Percentiles rank a stretch among this genome's conserved stretches.
These are phyloP conservation scores for Xylariaceae sp. DNA, from an alignment of 2,329 filamentous ascomycete species.

Conservation along the genomic window DNA sequence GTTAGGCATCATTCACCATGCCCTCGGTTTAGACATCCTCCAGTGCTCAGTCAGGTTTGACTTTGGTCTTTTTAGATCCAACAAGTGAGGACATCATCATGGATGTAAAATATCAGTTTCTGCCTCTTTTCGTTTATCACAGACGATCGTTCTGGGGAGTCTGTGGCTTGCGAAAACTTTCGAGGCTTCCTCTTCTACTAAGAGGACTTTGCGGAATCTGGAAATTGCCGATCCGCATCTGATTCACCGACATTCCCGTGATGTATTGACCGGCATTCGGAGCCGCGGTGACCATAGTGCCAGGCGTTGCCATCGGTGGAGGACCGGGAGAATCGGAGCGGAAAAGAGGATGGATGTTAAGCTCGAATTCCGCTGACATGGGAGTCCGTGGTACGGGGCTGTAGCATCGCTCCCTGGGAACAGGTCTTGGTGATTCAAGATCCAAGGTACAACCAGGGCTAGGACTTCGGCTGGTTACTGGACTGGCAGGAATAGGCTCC, in stretches of 20 bases:
- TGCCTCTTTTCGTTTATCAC: constrained; percentile 26
- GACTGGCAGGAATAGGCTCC: constrained; percentile 66
- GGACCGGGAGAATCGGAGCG: constrained; percentile 65
- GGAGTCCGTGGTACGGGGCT: constrained; percentile 40
- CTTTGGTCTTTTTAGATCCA: constrained; percentile 35
- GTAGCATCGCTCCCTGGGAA: constrained; percentile 47
- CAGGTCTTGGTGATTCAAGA: constrained; percentile 44
- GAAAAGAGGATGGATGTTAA: constrained; percentile 74
- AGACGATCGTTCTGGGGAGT: constrained; percentile 24
- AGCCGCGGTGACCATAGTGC: constrained; percentile 65
- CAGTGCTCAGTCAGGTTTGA: constrained; percentile 46
- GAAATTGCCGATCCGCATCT: constrained; percentile 53
- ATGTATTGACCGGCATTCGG: constrained; percentile 64
- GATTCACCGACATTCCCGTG: constrained; percentile 46
- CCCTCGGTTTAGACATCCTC: constrained; percentile 27
- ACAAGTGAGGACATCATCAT: constrained; percentile 53
- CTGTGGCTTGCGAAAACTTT: constrained; percentile 38
- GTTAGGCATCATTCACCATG: constrained; percentile 8
- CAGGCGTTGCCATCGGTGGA: constrained; percentile 59
- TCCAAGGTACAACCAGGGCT: constrained; percentile 59
- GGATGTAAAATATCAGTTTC: constrained; percentile 55
- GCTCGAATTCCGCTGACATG: constrained; percentile 47
- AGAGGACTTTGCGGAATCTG: constrained; percentile 45
- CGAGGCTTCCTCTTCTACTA: constrained; percentile 45
- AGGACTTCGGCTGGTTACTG: constrained; percentile 57